Base-by-base conservation (phyloP, 768 basidiomycete genomes). In the Lactarius akahatsu region DNA sequence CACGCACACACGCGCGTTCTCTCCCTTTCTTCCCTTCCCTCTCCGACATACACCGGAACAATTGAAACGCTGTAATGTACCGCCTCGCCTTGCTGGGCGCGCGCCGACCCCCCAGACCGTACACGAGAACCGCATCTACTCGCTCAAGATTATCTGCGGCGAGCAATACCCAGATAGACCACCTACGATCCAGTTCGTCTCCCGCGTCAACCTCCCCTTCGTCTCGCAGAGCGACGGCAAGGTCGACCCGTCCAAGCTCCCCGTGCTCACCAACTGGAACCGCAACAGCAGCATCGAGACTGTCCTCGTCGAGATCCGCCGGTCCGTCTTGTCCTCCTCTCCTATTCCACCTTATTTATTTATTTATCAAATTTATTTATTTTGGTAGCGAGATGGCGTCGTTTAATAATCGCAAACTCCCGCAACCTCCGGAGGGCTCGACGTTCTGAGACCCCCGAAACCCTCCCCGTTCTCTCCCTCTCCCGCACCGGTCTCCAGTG, bases 41-140 rank as follows among this genome's bases (percentile, higher is more conserved):
- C 18, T 61, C 20, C 26, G 4, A 43, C 18, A 15, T 45, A 6
- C 34, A 26, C 23, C 34, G 9, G 9, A 28, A 43, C 15, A 26
- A 45, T 32, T 20, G 54, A 28, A 55, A 28, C 54, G 54, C 28
- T 28, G n/a, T 26, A 16, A 11, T 16, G 4, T 8, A 23, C n/a
- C 47, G 26, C 47, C 23, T 26, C 23, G 47, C 26, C 47, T 50
- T 26, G 47, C 47, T 50, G 40, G 47, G 47, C n/a, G 47, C 47
- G 9, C 20, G 28, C 71, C 58, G 18, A 13, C 23, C 4, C 34
- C 23, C 10, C 71, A 96, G 92, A 96, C 95, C 28, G 94, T 96
- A 4, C 95, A 98, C 78, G 96, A 99, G 85, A 99, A 98, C 80
- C 86, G 97, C 62, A 99, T 98, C 79, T 99, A 98, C 85, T 90